Base-by-base conservation (phyloP, 2,329 filamentous ascomycete genomes). In the Epichloe baconii region DNA sequence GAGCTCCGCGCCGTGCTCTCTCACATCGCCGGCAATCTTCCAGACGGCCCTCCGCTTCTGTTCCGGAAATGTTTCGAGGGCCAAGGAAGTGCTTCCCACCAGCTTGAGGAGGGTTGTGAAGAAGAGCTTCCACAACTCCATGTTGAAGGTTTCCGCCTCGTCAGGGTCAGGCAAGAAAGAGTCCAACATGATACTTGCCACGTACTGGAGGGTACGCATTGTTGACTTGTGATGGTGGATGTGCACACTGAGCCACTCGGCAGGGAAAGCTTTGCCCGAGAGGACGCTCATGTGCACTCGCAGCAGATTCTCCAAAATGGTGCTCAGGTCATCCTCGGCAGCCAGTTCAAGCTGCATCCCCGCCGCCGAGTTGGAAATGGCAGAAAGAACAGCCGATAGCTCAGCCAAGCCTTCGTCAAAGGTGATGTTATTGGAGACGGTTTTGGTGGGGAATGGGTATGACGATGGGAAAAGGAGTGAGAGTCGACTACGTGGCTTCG, bases 1-100 rank as follows among this genome's bases (percentile, higher is more conserved):
- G 8, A 98, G 74, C 48, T 91, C 86, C 4, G 93, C 91, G 15
- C 94, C 93, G 57, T 88, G 79, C 65, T 97, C 90, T 51, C 93
- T 80, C 48, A 98, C 88, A 68, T 98, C 94, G 5, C 93, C 93
- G 4, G 91, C 93, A 63, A 98, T 96, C 71, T 97, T 98, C 93
- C 94, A 98, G 1, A 97, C 91, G 1, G 93, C 91, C 51, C 93
- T 77, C 44, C 93, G 77, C 70, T 97, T 98, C 69, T 98, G 93
- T 66, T 98, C 94, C 0, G 93, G 89, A 63, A 96, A 97, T 0
- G 90, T 95, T 64, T 98, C 93, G 38, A 98, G 77, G 0, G 93
- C 90, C 19, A 98, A 76, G 0, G 85, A 87, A 37, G 90, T 83
- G 61, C 89, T 96, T 5, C 88, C 87, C 3, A 98, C 88, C 3